These are phyloP conservation scores for Backusella liffmaniae DNA, from an alignment of 192 early-diverging fungal genomes.

Conservation along the genomic window DNA sequence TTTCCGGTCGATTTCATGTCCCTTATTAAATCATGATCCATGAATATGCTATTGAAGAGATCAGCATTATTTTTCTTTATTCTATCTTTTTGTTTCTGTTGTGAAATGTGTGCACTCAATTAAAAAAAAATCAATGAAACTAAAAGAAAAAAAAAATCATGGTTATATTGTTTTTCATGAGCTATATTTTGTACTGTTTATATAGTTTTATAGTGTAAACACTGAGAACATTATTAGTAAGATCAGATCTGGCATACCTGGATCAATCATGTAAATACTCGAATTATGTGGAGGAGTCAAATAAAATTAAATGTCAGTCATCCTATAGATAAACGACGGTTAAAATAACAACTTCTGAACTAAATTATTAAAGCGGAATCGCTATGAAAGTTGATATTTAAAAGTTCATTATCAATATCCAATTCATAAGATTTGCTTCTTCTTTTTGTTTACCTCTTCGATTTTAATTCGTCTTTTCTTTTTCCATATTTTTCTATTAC, in stretches of 20 bases:
- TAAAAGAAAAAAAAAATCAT: background rate
- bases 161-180: background rate
- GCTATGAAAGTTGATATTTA: background rate
- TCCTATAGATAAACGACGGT: background rate
- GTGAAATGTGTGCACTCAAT: background rate
- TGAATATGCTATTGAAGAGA: background rate
- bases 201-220: background rate
- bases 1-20: background rate
- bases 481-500: background rate
- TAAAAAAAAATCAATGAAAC: background rate
- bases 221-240: slow-evolving; percentile 4
- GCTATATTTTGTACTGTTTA: background rate
- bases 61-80: background rate
- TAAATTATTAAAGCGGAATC: background rate
- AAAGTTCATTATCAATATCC: background rate
- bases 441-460: background rate
- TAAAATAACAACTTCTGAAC: slow-evolving; percentile 2
- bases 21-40: background rate
- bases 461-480: background rate
- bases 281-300: background rate
- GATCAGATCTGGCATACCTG: background rate
- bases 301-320: slow-evolving; percentile 1
- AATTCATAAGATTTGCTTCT: background rate
- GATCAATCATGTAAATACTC: background rate
- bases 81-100: background rate